phyloP scores from a whole-genome alignment of 495 filamentous ascomycete genomes.

The Apiosordaria backusii region DNA sequence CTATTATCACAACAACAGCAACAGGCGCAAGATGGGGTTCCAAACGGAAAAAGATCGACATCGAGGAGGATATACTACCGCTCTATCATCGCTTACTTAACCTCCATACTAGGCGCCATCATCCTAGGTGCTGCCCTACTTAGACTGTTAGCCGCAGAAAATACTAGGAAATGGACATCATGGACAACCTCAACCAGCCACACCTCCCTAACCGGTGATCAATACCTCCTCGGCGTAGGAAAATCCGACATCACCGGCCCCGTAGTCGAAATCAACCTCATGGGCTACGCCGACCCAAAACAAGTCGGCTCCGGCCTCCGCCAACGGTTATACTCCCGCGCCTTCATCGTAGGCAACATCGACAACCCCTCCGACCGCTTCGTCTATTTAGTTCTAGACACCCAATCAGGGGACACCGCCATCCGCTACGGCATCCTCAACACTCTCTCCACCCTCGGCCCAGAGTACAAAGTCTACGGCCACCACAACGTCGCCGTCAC shows the following conservation, averaged over 20 bases:
- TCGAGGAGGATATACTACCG: background rate
- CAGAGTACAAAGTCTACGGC: slow-evolving; percentile 68
- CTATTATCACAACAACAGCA: background rate
- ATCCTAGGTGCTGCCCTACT: background rate
- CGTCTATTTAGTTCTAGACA: slow-evolving; percentile 85
- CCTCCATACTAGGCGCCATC: background rate
- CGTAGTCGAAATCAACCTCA: slow-evolving; percentile 86
- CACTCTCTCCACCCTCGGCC: slow-evolving; percentile 61
- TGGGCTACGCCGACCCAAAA: slow-evolving; percentile 87
- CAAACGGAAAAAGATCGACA: background rate
- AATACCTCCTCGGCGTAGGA: slow-evolving; percentile 83
- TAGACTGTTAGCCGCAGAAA: background rate
- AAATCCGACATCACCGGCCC: slow-evolving; percentile 96
- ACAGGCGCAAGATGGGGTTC: background rate
- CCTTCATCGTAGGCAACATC: slow-evolving; percentile 80
- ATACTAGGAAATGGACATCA: background rate
- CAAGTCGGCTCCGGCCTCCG: slow-evolving; percentile 85
- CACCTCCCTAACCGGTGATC: slow-evolving; percentile 32
- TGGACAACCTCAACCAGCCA: background rate
- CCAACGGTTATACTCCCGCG: slow-evolving; percentile 83
- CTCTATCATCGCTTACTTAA: background rate
- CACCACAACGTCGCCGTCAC: slow-evolving; percentile 86
- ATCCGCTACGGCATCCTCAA: slow-evolving; percentile 80
- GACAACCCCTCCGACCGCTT: slow-evolving; percentile 67
- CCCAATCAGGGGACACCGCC: slow-evolving; percentile 86